Evolutionary conservation across 768 basidiomycete genomes (phyloP).

Genomic region (Trametes cinnabarina): DNA sequence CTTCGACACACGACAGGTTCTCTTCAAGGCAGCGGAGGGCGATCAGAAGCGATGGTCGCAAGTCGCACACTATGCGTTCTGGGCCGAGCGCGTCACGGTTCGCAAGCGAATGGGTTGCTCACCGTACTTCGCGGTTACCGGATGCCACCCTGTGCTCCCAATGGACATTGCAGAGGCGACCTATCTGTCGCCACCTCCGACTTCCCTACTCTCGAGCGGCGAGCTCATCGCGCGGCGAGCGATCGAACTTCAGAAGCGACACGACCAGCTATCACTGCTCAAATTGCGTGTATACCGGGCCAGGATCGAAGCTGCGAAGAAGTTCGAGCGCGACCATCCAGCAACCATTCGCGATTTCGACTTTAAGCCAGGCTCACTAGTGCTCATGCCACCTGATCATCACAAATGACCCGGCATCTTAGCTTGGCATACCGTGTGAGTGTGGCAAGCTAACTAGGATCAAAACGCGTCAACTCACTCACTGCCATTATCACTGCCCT

Average conservation of each 20-base stretch:
- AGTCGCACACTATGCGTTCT: constrained; percentile 30
- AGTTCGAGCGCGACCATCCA: no score
- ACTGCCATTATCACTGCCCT: no score
- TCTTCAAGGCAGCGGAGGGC: constrained; percentile 33
- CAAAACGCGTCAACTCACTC: no score
- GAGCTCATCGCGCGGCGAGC: constrained; percentile 6
- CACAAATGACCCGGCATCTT: no score
- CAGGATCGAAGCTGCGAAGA: not conserved
- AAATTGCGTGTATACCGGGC: not conserved
- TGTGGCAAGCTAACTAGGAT: no score
- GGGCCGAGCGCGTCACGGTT: constrained; percentile 37
- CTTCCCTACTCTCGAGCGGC: constrained; percentile 5
- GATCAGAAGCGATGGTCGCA: constrained; percentile 23
- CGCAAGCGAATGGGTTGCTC: constrained; percentile 31
- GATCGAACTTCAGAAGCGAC: not conserved
- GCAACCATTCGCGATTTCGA: no score
- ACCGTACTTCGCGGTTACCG: constrained; percentile 24
- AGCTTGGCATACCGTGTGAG: no score
- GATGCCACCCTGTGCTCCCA: constrained; percentile 21
- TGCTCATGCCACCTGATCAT: no score
- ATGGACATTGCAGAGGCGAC: constrained; percentile 23
- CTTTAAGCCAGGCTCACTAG: no score
- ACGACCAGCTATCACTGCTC: not conserved
- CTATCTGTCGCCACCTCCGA: constrained; percentile 11
- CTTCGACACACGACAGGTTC: constrained; percentile 32